A percentile compares a stretch with the other conserved stretches of the same genome.
phyloP scores from a whole-genome alignment of 2,329 filamentous ascomycete species.

The Pestalotiopsis sp. region DNA sequence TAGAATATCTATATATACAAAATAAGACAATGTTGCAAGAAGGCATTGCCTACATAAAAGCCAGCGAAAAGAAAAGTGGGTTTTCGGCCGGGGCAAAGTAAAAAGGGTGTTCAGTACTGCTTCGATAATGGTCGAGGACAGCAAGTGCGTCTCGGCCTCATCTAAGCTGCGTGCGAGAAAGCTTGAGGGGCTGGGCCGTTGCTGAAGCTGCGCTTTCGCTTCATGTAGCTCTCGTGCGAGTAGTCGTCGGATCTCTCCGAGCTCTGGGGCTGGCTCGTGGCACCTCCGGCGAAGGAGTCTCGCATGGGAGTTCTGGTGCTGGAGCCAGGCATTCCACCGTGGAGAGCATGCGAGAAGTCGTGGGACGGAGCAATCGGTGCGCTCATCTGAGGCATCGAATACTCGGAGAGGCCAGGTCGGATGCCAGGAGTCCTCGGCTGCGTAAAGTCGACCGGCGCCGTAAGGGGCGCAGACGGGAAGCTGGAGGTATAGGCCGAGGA shows the following conservation, averaged over 20 bases:
- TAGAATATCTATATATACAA: conserved; percentile 22
- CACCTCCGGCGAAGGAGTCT: conserved; percentile 43
- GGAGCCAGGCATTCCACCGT: conserved; percentile 41
- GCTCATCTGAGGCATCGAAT: conserved; percentile 57
- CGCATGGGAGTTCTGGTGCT: conserved; percentile 46
- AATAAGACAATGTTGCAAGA: conserved; percentile 26
- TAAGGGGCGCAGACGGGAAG: conserved; percentile 56
- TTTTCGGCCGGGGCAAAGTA: background rate
- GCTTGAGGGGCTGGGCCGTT: conserved; percentile 22
- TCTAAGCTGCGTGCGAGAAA: conserved; percentile 28
- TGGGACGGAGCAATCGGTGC: conserved; percentile 55
- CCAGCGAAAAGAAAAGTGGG: conserved; percentile 9
- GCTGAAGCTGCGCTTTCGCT: conserved; percentile 34
- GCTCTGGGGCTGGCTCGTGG: conserved; percentile 28
- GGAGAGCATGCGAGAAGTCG: conserved; percentile 54
- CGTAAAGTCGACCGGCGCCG: conserved; percentile 56
- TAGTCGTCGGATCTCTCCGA: conserved; percentile 32
- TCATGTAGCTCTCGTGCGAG: conserved; percentile 28
- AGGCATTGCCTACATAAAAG: conserved; percentile 21
- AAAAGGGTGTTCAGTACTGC: background rate
- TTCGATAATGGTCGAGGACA: conserved; percentile 1
- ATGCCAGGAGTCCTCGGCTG: conserved; percentile 46
- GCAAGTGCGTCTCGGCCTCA: conserved; percentile 7
- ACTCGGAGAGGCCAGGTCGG: conserved; percentile 42
- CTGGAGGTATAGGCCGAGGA: conserved; percentile 51